Base-by-base conservation (phyloP, 2,329 filamentous ascomycete species). In the Fusarium scirpi region DNA sequence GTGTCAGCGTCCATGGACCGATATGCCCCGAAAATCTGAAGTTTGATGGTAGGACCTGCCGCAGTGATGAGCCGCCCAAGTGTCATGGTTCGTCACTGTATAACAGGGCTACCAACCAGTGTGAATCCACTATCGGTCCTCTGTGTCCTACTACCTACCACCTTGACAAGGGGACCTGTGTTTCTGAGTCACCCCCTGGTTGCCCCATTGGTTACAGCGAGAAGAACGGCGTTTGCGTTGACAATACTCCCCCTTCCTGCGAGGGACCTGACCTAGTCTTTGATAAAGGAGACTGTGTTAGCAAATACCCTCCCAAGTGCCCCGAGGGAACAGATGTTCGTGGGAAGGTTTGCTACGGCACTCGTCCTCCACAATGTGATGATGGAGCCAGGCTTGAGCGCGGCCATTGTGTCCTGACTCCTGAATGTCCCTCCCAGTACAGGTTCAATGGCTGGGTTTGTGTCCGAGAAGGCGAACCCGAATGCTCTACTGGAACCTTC, bases 121-220 rank as follows among this genome's bases (percentile, higher is more conserved):
- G 41, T 13, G 20, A 44, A 13, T 44, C 41, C 11, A 8, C 22
- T 24, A 10, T 15, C 18, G 20, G 41, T 8, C 41, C 41, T 16
- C 15, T 18, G 20, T 44, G 20, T 24, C 22, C 22, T 44, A 5
- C 3, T 22, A 22, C 22, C 22, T 22, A 4, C 22, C 22, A 22
- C 5, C 22, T 22, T 22, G 22, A 22, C 3, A 5, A 22, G 22
- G 22, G 22, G 5, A 22, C 22, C 5, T 22, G 22, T 22, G 22
- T 22, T 5, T 4, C 4, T 5, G 5, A 5, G 5, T 3, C 3
- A 22, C 22, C 22, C 22, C 22, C 22, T 5, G 5, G 5, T 3
- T 22, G 41, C 15, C 41, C 41, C 5, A 16, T 44, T 6, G 41
- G 41, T 18, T 44, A 8, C 41, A 24, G 22, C 5, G 8, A 13